Evolutionary conservation across 2,329 filamentous ascomycete species (phyloP), one percentile per base, ranked within the genome.

Genomic region (Trichoderma sp.): DNA sequence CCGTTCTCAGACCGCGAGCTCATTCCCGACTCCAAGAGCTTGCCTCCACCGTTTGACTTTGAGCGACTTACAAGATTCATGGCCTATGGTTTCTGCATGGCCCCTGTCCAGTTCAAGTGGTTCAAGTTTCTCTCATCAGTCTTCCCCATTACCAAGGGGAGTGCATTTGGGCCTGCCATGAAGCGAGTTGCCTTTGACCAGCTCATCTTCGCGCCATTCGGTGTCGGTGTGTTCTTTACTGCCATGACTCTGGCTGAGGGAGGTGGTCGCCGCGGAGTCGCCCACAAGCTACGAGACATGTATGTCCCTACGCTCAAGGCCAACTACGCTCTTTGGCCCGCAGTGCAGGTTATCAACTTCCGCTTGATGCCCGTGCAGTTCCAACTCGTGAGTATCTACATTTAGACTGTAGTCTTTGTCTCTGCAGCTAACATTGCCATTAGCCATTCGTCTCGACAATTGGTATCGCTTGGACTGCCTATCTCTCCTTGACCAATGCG

Each of bases 381-480:
- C 80, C 96, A 99, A 81, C 91, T 99, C 81, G 94, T 97, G 83
- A 85, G 93, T 87, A 58, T 35, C 29, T 14, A 13, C 6, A n/a
- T 53, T 2, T 14, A 29, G 3, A 37, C 16, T 13, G 0, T 57
- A 37, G 27, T 40, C n/a, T 27, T 19, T 33, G 8, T 24, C 8
- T 11, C 2, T 19, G 27, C 7, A 37, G 19, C 71, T 76, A 68
- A 75, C 53, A 21, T 11, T 43, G n/a, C 7, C 52, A 3, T 40
- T 27, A 97, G 94, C 95, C 95, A 0, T 98, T 99, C 78, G 95
- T 97, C 10, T 97, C 95, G 19, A 96, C 93, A 10, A 83, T 99
- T 68, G 95, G 95, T 85, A 98, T 98, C 75, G 94, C 94, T 40
- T 98, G 95, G 96, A 98, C 96, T 13, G 95, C 94, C 24, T 99